Evolutionary conservation across 2,329 filamentous ascomycete genomes (phyloP), one percentile per base, ranked within the genome.

Genomic region (Dothistroma pini): DNA sequence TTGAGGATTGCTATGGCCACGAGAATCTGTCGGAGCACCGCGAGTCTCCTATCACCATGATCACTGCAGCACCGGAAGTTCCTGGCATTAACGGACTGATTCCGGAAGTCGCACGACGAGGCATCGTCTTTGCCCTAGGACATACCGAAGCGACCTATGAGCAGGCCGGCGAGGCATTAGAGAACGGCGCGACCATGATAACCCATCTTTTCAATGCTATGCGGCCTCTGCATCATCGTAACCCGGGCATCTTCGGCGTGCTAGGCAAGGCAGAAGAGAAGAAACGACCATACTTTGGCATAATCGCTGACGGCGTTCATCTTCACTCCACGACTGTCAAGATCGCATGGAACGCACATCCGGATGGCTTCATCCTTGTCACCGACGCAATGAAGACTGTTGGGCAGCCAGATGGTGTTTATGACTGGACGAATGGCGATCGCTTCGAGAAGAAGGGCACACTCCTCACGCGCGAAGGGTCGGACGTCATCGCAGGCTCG

Each of bases 351-450:
- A 90, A 90, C 67, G 88, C 91, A 0, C 90, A 96, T 71, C 91
- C 91, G 0, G 84, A 88, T 4, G 93, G 93, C 0, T 87, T 95
- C 70, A 89, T 96, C 62, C 84, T 97, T 6, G 92, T 97, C 50
- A 96, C 93, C 0, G 93, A 97, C 75, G 92, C 92, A 5, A 96
- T 96, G 91, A 87, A 90, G 67, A 83, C 96, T 16, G 88, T 90
- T 21, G 93, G 93, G 0, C 80, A 96, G 57, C 89, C 89, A 0
- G 92, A 96, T 70, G 93, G 93, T 2, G 82, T 85, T 1, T 96
- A 96, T 72, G 84, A 88, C 64, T 96, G 91, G 91, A 93, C 87
- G 5, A 96, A 96, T 60, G 83, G 84, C 47, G 83, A 85, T 58
- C 77, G 81, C 21, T 85, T 86, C 65, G 76, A 89, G 62, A 93